Percentiles rank a stretch among this genome's conserved stretches.
phyloP scores from a whole-genome alignment of 2,329 filamentous ascomycete species.

The Aspergillus felis region DNA sequence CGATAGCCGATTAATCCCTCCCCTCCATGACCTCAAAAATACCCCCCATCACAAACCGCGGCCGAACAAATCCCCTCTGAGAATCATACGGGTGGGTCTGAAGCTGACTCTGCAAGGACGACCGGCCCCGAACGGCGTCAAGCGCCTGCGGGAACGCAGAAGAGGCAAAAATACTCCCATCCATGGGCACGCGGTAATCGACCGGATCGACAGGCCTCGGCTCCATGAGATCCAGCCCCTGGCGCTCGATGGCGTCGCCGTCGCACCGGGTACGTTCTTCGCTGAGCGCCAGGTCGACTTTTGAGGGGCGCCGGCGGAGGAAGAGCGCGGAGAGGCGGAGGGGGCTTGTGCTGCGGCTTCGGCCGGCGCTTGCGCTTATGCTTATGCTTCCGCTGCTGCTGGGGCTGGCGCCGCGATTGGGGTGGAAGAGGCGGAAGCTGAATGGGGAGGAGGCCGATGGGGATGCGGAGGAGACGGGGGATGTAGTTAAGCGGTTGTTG shows the following conservation, averaged over 20 bases:
- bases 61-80: conserved; percentile 16
- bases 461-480: conserved; percentile 20
- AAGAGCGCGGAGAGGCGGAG: conserved; percentile 26
- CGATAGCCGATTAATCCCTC: conserved; percentile 21
- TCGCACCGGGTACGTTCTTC: conserved; percentile 40
- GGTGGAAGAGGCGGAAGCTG: conserved; percentile 13
- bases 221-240: conserved; percentile 43
- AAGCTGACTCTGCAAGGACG: conserved; percentile 4
- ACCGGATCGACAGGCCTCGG: conserved; percentile 40
- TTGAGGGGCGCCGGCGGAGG: conserved; percentile 41
- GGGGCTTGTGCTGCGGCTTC: conserved; percentile 28
- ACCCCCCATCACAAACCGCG: conserved; percentile 43
- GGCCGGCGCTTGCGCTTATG: conserved; percentile 5
- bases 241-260: conserved; percentile 35
- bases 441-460: conserved; percentile 21
- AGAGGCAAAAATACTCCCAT: conserved; percentile 14
- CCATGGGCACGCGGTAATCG: conserved; percentile 22
- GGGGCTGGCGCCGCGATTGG: conserved; percentile 16
- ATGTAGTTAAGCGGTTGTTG: conserved; percentile 22
- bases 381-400: conserved; percentile 8
- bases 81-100: background rate
- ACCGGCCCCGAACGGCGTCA: background rate
- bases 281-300: conserved; percentile 41
- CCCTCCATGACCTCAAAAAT: conserved; percentile 48
- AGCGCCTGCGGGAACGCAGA: too few relatives aligned